Percentiles rank a stretch among this genome's conserved stretches.
These are phyloP conservation scores for Blastocystis sp. DNA, from an alignment of 352 stramenopile genomes.

Conservation along the genomic window DNA sequence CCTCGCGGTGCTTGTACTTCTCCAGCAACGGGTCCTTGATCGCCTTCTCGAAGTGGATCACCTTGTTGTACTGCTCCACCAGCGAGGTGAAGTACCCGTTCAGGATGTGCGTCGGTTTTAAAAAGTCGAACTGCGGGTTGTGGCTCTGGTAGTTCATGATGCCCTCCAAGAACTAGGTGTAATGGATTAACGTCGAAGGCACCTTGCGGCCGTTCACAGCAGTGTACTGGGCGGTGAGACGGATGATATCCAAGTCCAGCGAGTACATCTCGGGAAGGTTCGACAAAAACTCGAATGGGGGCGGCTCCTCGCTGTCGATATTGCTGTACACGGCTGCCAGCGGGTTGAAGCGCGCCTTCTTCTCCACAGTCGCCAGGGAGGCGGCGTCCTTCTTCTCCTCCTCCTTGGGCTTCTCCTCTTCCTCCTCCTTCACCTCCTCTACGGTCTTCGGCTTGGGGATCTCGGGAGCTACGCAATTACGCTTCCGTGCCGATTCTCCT, in stretches of 20 bases:
- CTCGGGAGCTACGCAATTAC: constrained; percentile 16
- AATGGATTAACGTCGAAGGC: constrained; percentile 52
- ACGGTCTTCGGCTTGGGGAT: constrained; percentile 69
- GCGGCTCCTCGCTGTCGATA: constrained; percentile 19
- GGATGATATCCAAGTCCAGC: constrained; percentile 93
- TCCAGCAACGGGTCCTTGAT: constrained; percentile 71
- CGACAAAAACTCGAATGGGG: constrained; percentile 72
- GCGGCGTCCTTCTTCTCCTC: constrained; percentile 2
- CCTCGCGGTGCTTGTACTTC: constrained; percentile 66
- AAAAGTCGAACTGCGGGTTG: constrained; percentile 93
- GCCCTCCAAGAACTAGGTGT: constrained; percentile 87
- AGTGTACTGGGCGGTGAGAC: constrained; percentile 95
- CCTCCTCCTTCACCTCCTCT: too few species aligned
- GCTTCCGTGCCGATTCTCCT: background rate
- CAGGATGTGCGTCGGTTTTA: constrained; percentile 91
- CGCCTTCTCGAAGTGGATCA: constrained; percentile 76
- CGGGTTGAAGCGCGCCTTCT: constrained; percentile 73
- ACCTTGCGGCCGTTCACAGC: constrained; percentile 80
- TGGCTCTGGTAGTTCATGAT: constrained; percentile 89
- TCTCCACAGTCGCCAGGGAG: constrained; percentile 8
- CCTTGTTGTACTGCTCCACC: constrained; percentile 90
- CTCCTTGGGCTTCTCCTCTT: too few species aligned
- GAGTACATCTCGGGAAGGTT: constrained; percentile 84
- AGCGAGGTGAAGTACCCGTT: constrained; percentile 97
- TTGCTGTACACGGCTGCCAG: constrained; percentile 73